Evolutionary conservation across 2,329 filamentous ascomycete genomes (phyloP), one percentile per base, ranked within the genome.

Genomic region (Fusarium nelsonii): DNA sequence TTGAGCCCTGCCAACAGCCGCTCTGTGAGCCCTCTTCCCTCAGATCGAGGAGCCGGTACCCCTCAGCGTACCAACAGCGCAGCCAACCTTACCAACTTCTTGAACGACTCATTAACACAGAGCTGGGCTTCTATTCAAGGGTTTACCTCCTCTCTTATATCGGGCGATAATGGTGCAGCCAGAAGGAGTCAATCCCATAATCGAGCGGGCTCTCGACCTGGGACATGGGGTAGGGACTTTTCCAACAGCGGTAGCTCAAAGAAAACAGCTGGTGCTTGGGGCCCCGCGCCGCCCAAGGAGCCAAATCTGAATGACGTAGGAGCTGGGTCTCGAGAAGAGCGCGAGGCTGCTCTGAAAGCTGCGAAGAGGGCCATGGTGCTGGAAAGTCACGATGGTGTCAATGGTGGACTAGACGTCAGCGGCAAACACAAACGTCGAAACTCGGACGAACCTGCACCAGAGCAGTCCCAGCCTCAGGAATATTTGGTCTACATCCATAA

Each of bases 401-500:
- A 88, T 62, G 86, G 85, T 4, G 85, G 84, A 3, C 75, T 90
- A 41, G 86, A 90, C 70, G 79, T 85, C 28, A 77, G 81, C 3
- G 85, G 87, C 28, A 83, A 81, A 65, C 86, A 84, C 76, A 93
- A 93, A 80, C 85, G 89, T 71, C 84, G 91, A 69, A 90, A 86
- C 49, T 93, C 91, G 6, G 90, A 92, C 72, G 90, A 92, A 53
- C 74, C 81, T n/a, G 58, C 78, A 30, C 70, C 78, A 32, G 67
- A 76, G 11, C 86, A 90, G 51, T 84, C 88, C 34, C 88, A 91
- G 34, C 84, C 88, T 50, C 86, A 89, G 71, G 91, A 97, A 71
- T 92, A 93, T 23, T 82, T 98, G 67, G 94, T 95, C 18, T 99
- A 98, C 78, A 84, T 98, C 52, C 96, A 99, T 79, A 90, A 91